These are phyloP conservation scores for Phellopilus nigrolimitatus DNA, from an alignment of 1,284 basidiomycete genomes.

Conservation along the genomic window DNA sequence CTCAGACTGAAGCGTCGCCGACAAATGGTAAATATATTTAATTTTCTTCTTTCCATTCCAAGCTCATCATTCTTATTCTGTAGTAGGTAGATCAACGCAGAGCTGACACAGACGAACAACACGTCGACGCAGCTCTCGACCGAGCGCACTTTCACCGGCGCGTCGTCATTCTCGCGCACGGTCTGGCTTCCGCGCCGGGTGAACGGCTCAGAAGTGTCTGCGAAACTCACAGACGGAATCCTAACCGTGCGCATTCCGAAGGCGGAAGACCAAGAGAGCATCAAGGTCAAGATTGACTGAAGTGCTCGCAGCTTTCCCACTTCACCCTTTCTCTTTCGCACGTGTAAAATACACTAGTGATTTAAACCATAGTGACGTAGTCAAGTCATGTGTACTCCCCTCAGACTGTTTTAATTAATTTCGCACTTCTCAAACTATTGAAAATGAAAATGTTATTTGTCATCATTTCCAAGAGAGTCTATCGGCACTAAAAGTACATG, in stretches of 20 bases:
- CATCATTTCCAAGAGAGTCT: too few species aligned
- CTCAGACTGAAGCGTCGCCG: not conserved
- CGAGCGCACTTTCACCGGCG: slow-evolving; percentile 54
- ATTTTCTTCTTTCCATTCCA: not conserved
- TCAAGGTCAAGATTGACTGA: slow-evolving; percentile 31
- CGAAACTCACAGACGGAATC: slow-evolving; percentile 65
- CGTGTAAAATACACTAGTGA: not conserved
- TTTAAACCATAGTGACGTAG: too few species aligned
- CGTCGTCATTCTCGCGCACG: slow-evolving; percentile 57
- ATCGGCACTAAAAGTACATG: too few species aligned
- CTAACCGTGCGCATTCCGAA: slow-evolving; percentile 60
- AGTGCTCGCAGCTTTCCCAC: not conserved
- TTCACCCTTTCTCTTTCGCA: not conserved
- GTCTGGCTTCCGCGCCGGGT: slow-evolving; percentile 65
- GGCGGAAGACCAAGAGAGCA: slow-evolving; percentile 49
- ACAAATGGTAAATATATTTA: not conserved
- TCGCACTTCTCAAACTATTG: too few species aligned
- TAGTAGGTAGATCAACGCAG: slow-evolving; percentile 11
- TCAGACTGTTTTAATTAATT: too few species aligned
- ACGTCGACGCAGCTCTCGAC: slow-evolving; percentile 44
- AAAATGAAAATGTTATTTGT: too few species aligned
- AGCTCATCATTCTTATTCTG: not conserved
- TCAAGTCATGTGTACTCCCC: too few species aligned
- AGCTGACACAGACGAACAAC: slow-evolving; percentile 32
- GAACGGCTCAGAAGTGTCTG: slow-evolving; percentile 52